Evolutionary conservation across 2,329 filamentous ascomycete genomes (phyloP), one percentile per base, ranked within the genome.

Genomic region (Beauveria bassiana): DNA sequence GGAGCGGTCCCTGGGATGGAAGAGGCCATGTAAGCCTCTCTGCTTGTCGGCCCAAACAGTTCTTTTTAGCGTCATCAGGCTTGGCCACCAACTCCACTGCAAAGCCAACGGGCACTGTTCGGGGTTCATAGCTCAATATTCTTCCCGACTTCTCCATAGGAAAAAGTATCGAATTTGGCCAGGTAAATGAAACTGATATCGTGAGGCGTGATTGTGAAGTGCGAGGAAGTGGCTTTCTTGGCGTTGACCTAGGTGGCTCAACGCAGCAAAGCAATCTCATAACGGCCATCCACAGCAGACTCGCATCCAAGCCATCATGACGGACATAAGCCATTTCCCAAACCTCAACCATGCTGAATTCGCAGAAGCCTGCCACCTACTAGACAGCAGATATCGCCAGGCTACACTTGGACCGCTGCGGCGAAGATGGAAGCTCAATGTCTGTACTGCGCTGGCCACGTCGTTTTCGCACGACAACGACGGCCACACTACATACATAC

Each of bases 261-360:
- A 28, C 20, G 7, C 46, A 24, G 28, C 20, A 34, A 34, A 34
- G 31, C 24, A 50, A 28, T 6, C 10, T 22, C 16, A 31, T 34
- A 43, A 22, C 9, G 18, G 40, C 18, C 42, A 24, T 12, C 34
- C 7, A 10, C 47, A 5, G 22, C 34, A 20, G 12, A 28, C 34
- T 45, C 6, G 2, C 28, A 22, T 18, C 12, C 40, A 38, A 24
- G 53, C 10, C 46, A 45, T 14, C 10, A 59, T 59, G 57, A 75
- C 76, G 72, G 76, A 75, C 14, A 80, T 84, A 68, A 67, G 72
- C 62, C 74, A 78, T 56, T 91, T 87, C 69, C 88, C 88, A 7
- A 83, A 81, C 62, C 78, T 91, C 31, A 81, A 74, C 12, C 68
- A 74, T 12, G 79, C 84, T 46, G 87, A 90, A 69, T 91, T 91